Percentiles rank a stretch among this genome's conserved stretches.
Conservation (phyloP, 2,329 filamentous ascomycete genomes). For the Fusarium armeniacum region DNA sequence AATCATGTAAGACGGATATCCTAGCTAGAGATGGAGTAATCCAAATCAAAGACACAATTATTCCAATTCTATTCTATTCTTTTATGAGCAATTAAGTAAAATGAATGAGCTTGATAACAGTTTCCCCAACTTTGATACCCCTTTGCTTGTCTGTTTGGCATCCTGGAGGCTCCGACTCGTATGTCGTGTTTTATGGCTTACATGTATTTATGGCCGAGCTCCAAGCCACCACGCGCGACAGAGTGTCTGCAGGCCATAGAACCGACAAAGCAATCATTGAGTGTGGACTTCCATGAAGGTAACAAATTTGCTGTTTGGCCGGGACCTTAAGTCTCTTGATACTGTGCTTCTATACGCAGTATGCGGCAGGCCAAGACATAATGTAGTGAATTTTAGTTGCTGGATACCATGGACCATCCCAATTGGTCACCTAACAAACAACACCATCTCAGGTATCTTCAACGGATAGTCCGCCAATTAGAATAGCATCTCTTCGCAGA, state of each 20-base stretch:
- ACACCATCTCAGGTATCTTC: not conserved
- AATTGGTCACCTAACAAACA: constrained; percentile 6
- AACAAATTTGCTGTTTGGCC: not conserved
- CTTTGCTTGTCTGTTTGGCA: not conserved
- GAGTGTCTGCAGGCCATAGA: not conserved
- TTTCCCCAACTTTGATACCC: not conserved
- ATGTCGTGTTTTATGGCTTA: not conserved
- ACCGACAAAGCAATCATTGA: not conserved
- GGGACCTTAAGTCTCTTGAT: not conserved
- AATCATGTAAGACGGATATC: not conserved
- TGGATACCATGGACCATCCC: not conserved
- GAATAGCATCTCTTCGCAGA: not conserved
- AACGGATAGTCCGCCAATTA: not conserved
- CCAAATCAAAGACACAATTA: not conserved
- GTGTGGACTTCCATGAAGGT: not conserved
- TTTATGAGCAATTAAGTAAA: not conserved
- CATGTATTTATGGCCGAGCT: not conserved
- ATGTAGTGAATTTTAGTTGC: not conserved
- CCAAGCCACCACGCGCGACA: not conserved
- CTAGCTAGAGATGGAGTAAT: not conserved
- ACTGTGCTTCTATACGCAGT: not conserved
- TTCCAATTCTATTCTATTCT: not conserved
- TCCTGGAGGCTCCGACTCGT: not conserved
- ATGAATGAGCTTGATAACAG: not conserved
- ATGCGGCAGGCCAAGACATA: not conserved